Evolutionary conservation across 2,329 filamentous ascomycete species (phyloP), one percentile per base, ranked within the genome.

Genomic region (Pestalotiopsis sp.): DNA sequence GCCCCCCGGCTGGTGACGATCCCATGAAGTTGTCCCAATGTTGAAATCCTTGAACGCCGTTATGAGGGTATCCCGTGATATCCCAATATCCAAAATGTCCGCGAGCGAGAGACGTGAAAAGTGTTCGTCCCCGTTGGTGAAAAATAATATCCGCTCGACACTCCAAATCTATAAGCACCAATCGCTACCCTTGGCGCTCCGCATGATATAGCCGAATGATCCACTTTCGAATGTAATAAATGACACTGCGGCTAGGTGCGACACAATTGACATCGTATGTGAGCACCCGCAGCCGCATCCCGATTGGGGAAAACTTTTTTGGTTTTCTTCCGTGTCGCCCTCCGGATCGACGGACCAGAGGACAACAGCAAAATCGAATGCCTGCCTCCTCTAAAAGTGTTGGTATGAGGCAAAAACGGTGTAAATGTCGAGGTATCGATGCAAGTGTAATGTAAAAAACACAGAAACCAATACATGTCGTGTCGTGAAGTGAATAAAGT

Each of bases 391-490:
- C 59, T 65, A 65, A 31, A 55, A 55, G 31, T 23, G 20, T 49
- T 49, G 20, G n/a, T 45, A 25, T 39, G 61, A 41, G 25, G 36
- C 36, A 36, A 36, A 58, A 4, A 12, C 41, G 20, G n/a, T 38
- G 13, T 36, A 49, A 67, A 38, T 61, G 7, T 59, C 25, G 45
- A 57, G 49, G 63, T 65, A 65, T 57, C 49, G 64, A 60, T 66
- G 52, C 52, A 66, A 60, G 38, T 31, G 23, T 65, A 20, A 57
- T 23, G 38, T 14, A 20, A 57, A 12, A 52, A 57, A n/a, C 41
- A 57, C 64, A n/a, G 72, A 67, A 72, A 70, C 71, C 67, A 69
- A 71, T 64, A 67, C 64, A 69, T 72, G 69, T 72, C 70, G 68
- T 71, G 67, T 58, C 70, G 68, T 71, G 67, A 59, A 71, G 45